Evolutionary conservation across 2,329 filamentous ascomycete genomes (phyloP).

Genomic region (Fonsecaea nubica): DNA sequence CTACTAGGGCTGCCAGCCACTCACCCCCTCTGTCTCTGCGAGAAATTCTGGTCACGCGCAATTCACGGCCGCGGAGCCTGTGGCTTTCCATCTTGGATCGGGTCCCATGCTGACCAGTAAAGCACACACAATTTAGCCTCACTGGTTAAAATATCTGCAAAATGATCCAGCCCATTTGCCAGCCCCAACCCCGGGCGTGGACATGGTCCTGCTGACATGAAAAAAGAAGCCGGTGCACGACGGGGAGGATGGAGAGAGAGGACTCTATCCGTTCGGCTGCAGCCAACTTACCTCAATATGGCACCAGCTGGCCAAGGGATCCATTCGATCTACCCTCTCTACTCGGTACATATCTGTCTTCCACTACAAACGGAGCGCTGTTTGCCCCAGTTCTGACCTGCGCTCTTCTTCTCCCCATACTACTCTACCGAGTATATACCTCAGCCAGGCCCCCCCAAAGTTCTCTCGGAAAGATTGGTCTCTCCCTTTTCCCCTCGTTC

Average conservation of each 20-base stretch:
- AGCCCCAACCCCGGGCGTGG: neutral
- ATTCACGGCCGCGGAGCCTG: neutral
- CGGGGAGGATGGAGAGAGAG: neutral
- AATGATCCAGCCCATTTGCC: slow-evolving; percentile 11
- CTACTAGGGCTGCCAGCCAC: neutral
- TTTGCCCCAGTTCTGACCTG: neutral
- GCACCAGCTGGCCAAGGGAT: neutral
- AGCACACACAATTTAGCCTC: slow-evolving; percentile 11
- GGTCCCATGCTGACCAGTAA: neutral
- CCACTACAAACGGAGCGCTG: neutral
- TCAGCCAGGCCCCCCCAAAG: neutral
- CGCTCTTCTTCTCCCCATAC: neutral
- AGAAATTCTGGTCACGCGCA: neutral
- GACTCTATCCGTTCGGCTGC: slow-evolving; percentile 1
- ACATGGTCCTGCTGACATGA: slow-evolving; percentile 17
- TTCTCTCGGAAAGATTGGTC: neutral
- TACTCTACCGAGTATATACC: neutral
- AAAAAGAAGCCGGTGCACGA: neutral
- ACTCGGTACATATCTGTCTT: neutral
- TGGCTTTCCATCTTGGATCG: slow-evolving; percentile 14
- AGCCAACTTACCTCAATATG: neutral
- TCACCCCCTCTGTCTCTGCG: neutral
- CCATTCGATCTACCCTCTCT: neutral
- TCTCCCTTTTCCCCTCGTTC: neutral
- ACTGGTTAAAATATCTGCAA: slow-evolving; percentile 10